Evolutionary conservation across 2,329 filamentous ascomycete genomes (phyloP).

Genomic region (Leptographium flavum): DNA sequence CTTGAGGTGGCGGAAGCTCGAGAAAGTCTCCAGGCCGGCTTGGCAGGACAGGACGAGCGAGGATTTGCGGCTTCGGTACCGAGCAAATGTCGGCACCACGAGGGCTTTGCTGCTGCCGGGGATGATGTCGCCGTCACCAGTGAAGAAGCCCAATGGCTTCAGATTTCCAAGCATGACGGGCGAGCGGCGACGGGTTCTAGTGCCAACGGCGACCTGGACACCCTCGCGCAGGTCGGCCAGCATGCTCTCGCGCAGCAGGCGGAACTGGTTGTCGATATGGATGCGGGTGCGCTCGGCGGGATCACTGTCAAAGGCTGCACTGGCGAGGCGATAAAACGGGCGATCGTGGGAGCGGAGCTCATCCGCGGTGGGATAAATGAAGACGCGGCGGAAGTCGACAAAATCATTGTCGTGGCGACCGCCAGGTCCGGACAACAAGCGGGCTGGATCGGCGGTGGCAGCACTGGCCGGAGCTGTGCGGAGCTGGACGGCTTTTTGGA

Average conservation of each 20-base stretch:
- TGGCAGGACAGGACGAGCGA: background rate
- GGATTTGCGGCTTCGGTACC: background rate
- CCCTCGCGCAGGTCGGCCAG: slow-evolving; percentile 50
- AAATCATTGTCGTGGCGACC: slow-evolving; percentile 65
- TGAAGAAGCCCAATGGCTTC: background rate
- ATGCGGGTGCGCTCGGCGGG: slow-evolving; percentile 17
- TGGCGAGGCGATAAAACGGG: slow-evolving; percentile 40
- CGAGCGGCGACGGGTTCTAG: background rate
- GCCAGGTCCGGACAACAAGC: slow-evolving; percentile 28
- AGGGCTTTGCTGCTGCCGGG: background rate
- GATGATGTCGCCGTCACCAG: background rate
- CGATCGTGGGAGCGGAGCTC: slow-evolving; percentile 41
- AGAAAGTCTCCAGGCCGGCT: background rate
- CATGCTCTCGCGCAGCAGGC: slow-evolving; percentile 58
- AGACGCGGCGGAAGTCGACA: slow-evolving; percentile 42
- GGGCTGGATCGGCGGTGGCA: too few relatives aligned
- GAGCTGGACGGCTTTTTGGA: background rate
- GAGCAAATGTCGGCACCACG: too few relatives aligned
- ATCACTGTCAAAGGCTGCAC: slow-evolving; percentile 25
- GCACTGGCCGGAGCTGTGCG: background rate
- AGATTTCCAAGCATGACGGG: background rate
- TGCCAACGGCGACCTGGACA: slow-evolving; percentile 26
- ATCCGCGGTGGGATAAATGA: slow-evolving; percentile 50
- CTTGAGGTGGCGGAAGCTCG: background rate
- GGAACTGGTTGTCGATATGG: slow-evolving; percentile 59